Evolutionary conservation across 371 early-diverging fungal genomes (phyloP), one percentile per base, ranked within the genome.

Genomic region (Lichtheimia ornata): DNA sequence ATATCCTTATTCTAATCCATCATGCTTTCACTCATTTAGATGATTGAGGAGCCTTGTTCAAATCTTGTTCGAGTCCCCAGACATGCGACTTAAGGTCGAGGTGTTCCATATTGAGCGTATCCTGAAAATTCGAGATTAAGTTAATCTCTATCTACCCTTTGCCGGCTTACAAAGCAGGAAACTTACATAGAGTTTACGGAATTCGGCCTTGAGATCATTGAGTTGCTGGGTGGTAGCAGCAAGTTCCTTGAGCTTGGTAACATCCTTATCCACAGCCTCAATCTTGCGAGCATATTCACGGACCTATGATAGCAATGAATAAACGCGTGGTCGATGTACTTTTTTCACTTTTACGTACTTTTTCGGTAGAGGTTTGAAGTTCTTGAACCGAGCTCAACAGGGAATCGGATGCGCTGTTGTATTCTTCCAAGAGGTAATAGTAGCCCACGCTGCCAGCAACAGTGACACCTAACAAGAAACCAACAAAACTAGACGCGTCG

Each of bases 391-490:
- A 89, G 68, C 68, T 74, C 71, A 93, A 71, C 30, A 93, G 74
- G 22, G 90, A 72, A 52, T 69, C 77, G 30, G 92, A 88, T 7
- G 91, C 88, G 50, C 75, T 79, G 55, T 90, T 89, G 67, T 93
- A 93, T 73, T 93, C 91, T 56, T 91, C 92, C 59, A 92, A 74
- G 47, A 93, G 77, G 61, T 91, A 90, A 63, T 87, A 88, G 62
- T 91, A 93, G 17, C 93, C 92, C 27, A 81, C 76, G n/a, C 85
- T 84, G 2, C 93, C 91, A 35, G 93, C 88, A 50, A 83, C 66
- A 15, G 90, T 85, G 17, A 88, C 84, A 18, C 93, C 93, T n/a
- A 92, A 69, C 44, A 93, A 71, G 66, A 93, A 91, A 13, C 93
- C 93, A 65, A 92, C 80, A 35, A 92, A 67, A 17, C 91, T 87